A percentile compares a stretch with the other conserved stretches of the same genome.
Conservation (phyloP, 345 rosid species). For the Xanthoceras sorbifolium region DNA sequence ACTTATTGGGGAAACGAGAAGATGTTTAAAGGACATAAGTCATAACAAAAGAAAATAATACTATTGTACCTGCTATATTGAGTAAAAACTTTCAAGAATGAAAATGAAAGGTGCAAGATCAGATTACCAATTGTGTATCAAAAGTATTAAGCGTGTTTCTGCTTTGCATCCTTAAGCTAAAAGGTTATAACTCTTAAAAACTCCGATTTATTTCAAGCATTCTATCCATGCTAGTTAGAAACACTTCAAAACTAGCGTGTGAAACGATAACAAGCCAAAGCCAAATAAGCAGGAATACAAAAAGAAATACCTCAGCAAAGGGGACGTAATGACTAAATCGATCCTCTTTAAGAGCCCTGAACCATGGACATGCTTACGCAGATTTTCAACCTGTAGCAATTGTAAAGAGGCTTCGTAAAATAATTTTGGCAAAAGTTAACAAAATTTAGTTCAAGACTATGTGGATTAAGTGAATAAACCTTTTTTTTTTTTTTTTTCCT, state of each 20-base stretch:
- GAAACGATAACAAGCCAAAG: neutral
- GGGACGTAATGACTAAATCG: conserved; percentile 81
- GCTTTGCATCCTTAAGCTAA: neutral
- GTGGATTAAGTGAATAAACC: neutral
- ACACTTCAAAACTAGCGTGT: neutral
- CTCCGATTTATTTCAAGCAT: neutral
- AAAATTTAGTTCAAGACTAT: conserved; percentile 2
- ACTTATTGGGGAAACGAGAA: neutral
- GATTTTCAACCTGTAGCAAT: conserved; percentile 67
- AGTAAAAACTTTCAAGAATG: neutral
- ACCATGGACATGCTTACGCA: conserved; percentile 82
- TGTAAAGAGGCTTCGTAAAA: conserved; percentile 2
- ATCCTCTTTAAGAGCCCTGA: conserved; percentile 75
- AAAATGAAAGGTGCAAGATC: neutral
- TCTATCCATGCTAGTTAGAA: neutral
- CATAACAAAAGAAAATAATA: neutral
- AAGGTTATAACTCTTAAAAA: neutral
- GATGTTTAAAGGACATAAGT: neutral
- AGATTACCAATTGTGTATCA: neutral
- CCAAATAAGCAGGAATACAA: neutral
- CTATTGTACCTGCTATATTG: neutral
- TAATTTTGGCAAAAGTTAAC: neutral
- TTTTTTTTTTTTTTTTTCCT: conserved; percentile 4
- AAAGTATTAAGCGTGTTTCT: neutral
- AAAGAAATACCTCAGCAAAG: conserved; percentile 69